Evolutionary conservation across 1,139 yeast species (phyloP).

Genomic region (Hemisphaericaspora xylofermentans): DNA sequence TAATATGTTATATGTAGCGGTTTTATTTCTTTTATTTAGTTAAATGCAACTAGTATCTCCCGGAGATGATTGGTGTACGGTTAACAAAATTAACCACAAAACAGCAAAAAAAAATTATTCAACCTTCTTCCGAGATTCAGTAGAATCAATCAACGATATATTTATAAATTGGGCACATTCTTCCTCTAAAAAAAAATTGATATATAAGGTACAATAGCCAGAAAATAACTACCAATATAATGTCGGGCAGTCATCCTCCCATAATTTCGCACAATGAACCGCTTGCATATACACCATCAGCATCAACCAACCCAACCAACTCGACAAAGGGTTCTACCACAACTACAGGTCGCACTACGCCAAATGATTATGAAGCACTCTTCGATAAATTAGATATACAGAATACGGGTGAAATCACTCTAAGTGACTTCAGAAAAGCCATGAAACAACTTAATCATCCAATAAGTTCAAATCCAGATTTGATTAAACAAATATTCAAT

Average conservation of each 20-base stretch:
- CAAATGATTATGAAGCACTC: constrained; percentile 27
- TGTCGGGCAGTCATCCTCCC: neutral
- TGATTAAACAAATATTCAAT: constrained; percentile 54
- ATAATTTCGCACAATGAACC: neutral
- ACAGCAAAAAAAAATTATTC: neutral
- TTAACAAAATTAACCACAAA: neutral
- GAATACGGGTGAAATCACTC: constrained; percentile 55
- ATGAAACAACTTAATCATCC: constrained; percentile 60
- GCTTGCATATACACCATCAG: neutral
- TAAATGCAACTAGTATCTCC: neutral
- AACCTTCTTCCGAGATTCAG: neutral
- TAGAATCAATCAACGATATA: neutral
- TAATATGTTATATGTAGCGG: no score
- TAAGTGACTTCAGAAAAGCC: constrained; percentile 55
- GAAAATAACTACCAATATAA: neutral
- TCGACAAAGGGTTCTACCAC: neutral
- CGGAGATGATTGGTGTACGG: neutral
- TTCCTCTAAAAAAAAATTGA: neutral
- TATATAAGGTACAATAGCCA: neutral
- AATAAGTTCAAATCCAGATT: constrained; percentile 59
- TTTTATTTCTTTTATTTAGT: no score
- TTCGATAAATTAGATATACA: constrained; percentile 54
- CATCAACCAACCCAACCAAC: neutral
- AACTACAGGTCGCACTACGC: constrained; percentile 10
- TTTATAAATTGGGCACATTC: neutral